Base-by-base conservation (phyloP, 2,329 filamentous ascomycete genomes). In the Pseudophaeomoniella oleicola region DNA sequence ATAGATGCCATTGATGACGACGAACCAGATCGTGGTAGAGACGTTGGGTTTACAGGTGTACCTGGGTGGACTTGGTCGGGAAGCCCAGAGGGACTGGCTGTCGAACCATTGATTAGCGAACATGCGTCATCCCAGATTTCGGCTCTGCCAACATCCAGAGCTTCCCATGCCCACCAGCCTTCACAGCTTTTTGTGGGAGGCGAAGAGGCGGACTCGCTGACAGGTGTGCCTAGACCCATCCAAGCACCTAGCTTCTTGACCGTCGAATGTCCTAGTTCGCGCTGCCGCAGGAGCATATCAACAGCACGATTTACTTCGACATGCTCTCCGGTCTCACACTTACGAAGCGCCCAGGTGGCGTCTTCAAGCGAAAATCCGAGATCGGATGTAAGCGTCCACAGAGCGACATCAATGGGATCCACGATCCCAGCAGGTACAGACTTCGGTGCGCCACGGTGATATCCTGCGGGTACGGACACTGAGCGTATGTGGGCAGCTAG, bases 301-400 rank as follows among this genome's bases (percentile, higher is more conserved):
- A 77, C 64, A 0, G 74, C 74, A 3, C 66, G 62, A 45, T 74
- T 64, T 6, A 71, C 60, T 39, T 75, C 59, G 42, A 78, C 55
- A 1, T 71, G 71, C 43, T 74, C 69, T 0, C 72, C 74, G 11
- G 63, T 64, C 49, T 78, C 74, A 4, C 72, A 78, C 45, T 67
- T 63, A 30, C 66, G 63, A 13, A 78, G 54, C 13, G 74, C 74
- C 46, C 67, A 64, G 39, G 67, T 65, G 5, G 72, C 72, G 42
- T 73, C 62, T 13, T 63, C 61, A 12, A 64, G 56, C 5, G 61
- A 61, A 44, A 78, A 78, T 0, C 74, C 74, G 51, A 78, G 70
- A 22, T 73, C 66, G 4, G 54, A 44, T 9, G 75, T 69, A 38
- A 78, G 68, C 30, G 64, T 58, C 33, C 61, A 56, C 13, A 78